Base-by-base conservation (phyloP, 2,329 filamentous ascomycete genomes). In the Cercospora beticola region DNA sequence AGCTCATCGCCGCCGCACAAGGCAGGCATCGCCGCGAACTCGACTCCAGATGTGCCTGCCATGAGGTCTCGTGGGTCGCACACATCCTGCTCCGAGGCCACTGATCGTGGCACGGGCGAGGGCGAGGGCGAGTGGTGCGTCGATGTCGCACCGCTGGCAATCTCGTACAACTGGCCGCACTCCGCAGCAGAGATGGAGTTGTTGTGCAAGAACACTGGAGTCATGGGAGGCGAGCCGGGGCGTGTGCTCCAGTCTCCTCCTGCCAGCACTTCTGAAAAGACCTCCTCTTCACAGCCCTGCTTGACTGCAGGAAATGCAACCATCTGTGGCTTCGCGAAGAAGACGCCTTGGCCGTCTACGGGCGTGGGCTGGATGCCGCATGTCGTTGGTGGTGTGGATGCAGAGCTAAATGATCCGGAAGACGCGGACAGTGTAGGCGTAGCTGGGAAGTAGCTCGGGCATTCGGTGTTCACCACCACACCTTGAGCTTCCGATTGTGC, bases 11-110 rank as follows among this genome's bases (percentile, higher is more conserved):
- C 85, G n/a, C 84, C 81, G 79, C 84, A 86, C 26, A 92, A 81
- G 18, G 86, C 86, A 52, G 88, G 84, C 72, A 92, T 84, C 69
- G 86, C 85, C 23, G 90, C 86, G 73, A 92, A 90, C 73, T 93
- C 90, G 65, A 85, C 81, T 76, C 83, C 79, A 62, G 78, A 80
- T 64, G 83, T 86, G 69, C 83, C 83, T 36, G 97, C 92, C 21
- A 92, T 97, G 72, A 97, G 83, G 78, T 97, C 92, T 77, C 94
- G 90, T 36, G 94, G 94, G 78, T 97, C 94, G 81, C 94, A 97
- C 74, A 93, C 86, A 79, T 93, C 90, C 52, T 78, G 75, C 77
- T 93, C 90, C 1, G 89, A 88, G 57, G 86, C 83, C 78, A 90
- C 83, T 66, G 91, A 88, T 75, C 87, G 85, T 74, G 92, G 89